phyloP scores from a whole-genome alignment of 495 filamentous ascomycete species.

The Mycothermus thermophilus region DNA sequence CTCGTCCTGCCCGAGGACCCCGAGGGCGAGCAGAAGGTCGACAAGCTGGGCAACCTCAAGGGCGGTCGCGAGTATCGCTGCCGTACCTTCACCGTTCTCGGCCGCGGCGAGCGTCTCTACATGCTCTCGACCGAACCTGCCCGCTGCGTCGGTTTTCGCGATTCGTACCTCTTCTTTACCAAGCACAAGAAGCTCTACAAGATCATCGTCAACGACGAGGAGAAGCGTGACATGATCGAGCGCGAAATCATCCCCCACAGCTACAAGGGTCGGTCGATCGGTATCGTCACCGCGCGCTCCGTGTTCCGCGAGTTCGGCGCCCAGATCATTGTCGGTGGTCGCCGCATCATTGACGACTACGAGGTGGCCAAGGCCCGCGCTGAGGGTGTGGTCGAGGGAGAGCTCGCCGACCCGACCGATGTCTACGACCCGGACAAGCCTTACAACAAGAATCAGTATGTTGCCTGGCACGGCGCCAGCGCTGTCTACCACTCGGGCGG shows the following conservation, averaged over 20 bases:
- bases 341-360: slow-evolving; percentile 79
- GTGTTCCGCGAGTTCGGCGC: slow-evolving; percentile 96
- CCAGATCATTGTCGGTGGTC: slow-evolving; percentile 82
- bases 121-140: slow-evolving; percentile 98
- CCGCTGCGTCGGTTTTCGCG: slow-evolving; percentile 88
- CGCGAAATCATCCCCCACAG: slow-evolving; percentile 90
- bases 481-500: slow-evolving; percentile 79
- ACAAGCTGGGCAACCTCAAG: slow-evolving; percentile 66
- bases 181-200: slow-evolving; percentile 91
- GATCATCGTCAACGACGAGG: slow-evolving; percentile 85
- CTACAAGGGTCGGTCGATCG: slow-evolving; percentile 96
- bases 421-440: slow-evolving; percentile 54
- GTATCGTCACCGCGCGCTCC: slow-evolving; percentile 89
- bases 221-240: slow-evolving; percentile 86
- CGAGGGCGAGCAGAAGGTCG: slow-evolving; percentile 85
- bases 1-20: slow-evolving; percentile 74
- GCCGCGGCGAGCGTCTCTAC: slow-evolving; percentile 75
- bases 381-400: slow-evolving; percentile 75
- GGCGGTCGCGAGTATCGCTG: slow-evolving; percentile 85
- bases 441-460: slow-evolving; percentile 93
- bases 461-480: slow-evolving; percentile 95
- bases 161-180: slow-evolving; percentile 96
- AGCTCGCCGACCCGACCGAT: slow-evolving; percentile 78
- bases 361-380: slow-evolving; percentile 62
- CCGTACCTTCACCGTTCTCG: slow-evolving; percentile 77